Percentiles rank a stretch among this genome's conserved stretches.
Conservation (phyloP, 352 stramenopile species). For the Blastocystis sp. region DNA sequence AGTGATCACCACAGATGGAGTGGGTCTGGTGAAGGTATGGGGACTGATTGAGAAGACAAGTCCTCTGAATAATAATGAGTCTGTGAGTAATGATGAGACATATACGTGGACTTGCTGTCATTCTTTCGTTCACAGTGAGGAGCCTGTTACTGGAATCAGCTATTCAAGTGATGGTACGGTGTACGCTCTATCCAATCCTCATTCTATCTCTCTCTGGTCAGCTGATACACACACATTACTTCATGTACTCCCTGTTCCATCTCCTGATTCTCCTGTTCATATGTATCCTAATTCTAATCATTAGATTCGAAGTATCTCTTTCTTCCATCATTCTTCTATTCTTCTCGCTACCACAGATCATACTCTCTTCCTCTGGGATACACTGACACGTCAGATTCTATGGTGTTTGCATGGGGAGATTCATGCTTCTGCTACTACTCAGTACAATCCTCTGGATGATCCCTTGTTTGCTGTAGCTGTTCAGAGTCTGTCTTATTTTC, state of each 20-base stretch:
- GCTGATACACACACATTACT: background rate
- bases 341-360: conserved; percentile 14
- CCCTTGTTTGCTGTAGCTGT: background rate
- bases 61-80: conserved; percentile 29
- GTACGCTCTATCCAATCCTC: background rate
- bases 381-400: background rate
- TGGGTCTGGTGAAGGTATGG: background rate
- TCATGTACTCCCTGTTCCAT: background rate
- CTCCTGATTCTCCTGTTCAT: background rate
- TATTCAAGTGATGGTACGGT: conserved; percentile 1
- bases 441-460: background rate
- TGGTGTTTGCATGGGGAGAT: background rate
- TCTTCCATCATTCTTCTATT: background rate
- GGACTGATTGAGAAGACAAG: background rate
- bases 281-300: background rate
- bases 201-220: background rate
- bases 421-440: background rate
- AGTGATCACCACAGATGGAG: background rate
- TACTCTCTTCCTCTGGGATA: conserved; percentile 11
- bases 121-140: background rate
- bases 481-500: background rate
- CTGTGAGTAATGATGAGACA: background rate
- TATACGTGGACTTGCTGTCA: background rate
- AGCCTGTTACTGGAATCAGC: background rate
- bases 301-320: background rate